Evolutionary conservation across 371 early-diverging fungal species (phyloP).

Genomic region (Zychaea mexicana): DNA sequence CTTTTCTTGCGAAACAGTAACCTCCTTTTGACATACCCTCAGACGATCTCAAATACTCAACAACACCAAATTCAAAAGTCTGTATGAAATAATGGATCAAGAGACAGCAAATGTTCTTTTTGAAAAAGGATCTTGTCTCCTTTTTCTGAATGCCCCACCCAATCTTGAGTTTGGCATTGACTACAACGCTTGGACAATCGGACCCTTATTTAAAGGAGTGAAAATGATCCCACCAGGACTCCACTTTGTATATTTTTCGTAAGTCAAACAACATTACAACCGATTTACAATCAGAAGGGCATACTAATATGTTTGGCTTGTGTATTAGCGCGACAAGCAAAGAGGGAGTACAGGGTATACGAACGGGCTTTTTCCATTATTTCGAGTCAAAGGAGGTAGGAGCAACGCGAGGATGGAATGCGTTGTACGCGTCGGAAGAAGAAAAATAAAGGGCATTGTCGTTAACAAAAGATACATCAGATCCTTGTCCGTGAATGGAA

Average conservation of each 20-base stretch:
- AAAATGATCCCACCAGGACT: conserved; percentile 94
- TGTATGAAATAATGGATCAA: conserved; percentile 72
- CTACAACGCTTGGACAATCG: conserved; percentile 87
- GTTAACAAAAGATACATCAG: conserved; percentile 35
- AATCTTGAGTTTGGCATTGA: conserved; percentile 92
- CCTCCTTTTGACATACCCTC: too few species aligned
- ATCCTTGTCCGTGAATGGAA: conserved; percentile 78
- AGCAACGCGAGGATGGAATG: too few species aligned
- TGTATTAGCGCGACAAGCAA: conserved; percentile 55
- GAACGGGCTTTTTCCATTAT: conserved; percentile 77
- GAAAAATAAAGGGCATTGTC: background rate
- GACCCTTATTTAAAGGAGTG: conserved; percentile 90
- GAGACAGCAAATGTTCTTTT: conserved; percentile 75
- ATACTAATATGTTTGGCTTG: too few species aligned
- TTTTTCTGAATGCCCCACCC: conserved; percentile 84
- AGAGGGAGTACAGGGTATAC: conserved; percentile 61
- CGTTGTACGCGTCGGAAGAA: background rate
- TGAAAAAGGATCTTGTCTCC: conserved; percentile 74
- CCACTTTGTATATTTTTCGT: conserved; percentile 92
- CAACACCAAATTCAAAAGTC: background rate
- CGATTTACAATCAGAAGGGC: too few species aligned
- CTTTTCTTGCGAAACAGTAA: too few species aligned
- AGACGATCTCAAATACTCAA: too few species aligned
- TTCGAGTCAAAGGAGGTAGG: conserved; percentile 70
- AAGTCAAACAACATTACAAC: conserved; percentile 9